phyloP scores from a whole-genome alignment of 306 rosid species.

The Lablab purpureus region DNA sequence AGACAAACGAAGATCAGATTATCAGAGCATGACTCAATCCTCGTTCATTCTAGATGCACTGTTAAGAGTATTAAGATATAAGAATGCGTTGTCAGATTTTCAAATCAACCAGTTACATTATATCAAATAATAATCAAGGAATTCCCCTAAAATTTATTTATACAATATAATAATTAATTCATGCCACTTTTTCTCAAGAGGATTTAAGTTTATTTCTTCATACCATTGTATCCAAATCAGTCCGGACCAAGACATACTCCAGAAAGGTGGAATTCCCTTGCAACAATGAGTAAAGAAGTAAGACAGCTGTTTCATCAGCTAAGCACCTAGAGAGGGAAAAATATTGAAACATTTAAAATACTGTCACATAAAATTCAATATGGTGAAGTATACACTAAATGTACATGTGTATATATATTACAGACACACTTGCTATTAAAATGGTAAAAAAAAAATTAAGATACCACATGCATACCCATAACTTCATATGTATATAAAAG shows the following conservation, averaged over 20 bases:
- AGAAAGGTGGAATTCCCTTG: slow-evolving; percentile 77
- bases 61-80: neutral
- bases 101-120: slow-evolving; percentile 10
- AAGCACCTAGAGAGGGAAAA: slow-evolving; percentile 60
- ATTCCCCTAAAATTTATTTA: neutral
- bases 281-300: slow-evolving; percentile 77
- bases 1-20: neutral
- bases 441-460: neutral
- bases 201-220: slow-evolving; percentile 40
- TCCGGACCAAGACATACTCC: slow-evolving; percentile 87
- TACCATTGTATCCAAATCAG: slow-evolving; percentile 88
- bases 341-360: neutral
- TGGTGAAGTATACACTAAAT: neutral
- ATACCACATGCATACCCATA: slow-evolving; percentile 1
- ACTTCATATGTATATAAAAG: neutral
- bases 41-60: neutral
- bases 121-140: neutral
- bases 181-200: neutral
- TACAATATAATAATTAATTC: slow-evolving; percentile 7
- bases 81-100: neutral
- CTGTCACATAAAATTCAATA: neutral
- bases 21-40: slow-evolving; percentile 17
- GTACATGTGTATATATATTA: neutral
- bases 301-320: slow-evolving; percentile 80
- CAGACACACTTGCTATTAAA: neutral